A percentile compares a stretch with the other conserved stretches of the same genome.
Conservation (phyloP, 108 stramenopile genomes). For the Schizochytrium sp. region DNA sequence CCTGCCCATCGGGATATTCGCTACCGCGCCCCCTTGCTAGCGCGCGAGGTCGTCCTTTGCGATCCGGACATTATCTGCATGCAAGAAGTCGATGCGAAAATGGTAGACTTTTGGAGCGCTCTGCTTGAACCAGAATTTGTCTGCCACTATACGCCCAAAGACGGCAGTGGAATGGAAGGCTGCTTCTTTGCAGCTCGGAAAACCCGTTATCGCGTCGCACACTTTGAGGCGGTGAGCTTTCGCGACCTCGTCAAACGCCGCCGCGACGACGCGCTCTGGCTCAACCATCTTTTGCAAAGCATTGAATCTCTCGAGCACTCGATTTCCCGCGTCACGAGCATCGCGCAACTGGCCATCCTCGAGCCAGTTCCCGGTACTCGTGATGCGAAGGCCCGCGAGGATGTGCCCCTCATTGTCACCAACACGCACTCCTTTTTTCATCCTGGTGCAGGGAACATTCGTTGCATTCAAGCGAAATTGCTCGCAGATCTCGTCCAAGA, state of each 20-base stretch:
- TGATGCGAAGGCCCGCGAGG: neutral
- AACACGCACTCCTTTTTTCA: slow-evolving; percentile 13
- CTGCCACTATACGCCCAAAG: neutral
- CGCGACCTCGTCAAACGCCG: neutral
- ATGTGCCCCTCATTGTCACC: neutral
- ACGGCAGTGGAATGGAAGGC: neutral
- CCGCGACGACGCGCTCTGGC: neutral
- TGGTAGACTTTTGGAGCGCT: neutral
- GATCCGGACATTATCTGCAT: neutral
- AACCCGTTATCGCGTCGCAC: neutral
- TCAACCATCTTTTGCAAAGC: neutral
- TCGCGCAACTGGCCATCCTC: neutral
- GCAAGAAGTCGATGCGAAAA: neutral
- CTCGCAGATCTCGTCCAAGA: neutral
- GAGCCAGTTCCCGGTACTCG: neutral
- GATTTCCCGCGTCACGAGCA: neutral
- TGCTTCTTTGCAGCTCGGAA: neutral
- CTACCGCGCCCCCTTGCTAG: neutral
- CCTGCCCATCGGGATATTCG: neutral
- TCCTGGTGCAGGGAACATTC: neutral
- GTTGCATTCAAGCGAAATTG: neutral
- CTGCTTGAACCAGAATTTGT: neutral
- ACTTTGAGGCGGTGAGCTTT: neutral
- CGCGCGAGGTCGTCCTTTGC: neutral
- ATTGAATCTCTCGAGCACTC: neutral